Conservation (phyloP, 2,329 filamentous ascomycete genomes). For the Venturiaceae sp. region DNA sequence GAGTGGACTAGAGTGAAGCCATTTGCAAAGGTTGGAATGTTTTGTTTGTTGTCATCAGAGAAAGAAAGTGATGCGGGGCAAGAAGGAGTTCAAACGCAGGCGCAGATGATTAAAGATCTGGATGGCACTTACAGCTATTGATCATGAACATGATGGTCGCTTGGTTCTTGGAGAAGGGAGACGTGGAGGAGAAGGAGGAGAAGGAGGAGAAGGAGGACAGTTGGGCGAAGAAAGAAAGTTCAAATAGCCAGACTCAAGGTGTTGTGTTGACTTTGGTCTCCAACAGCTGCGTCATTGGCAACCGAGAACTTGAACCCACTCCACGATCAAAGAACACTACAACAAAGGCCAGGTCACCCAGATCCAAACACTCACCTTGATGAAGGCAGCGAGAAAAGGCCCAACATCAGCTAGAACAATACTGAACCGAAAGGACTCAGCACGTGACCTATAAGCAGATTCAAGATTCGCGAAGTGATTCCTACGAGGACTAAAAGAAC, state of each 20-base stretch:
- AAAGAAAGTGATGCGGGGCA: not conserved
- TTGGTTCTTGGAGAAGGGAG: not conserved
- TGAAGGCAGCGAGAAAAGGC: too few species aligned
- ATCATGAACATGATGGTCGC: slow-evolving; percentile 7
- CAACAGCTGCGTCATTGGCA: too few species aligned
- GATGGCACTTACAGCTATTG: slow-evolving; percentile 6
- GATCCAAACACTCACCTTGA: too few species aligned
- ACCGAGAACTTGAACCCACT: too few species aligned
- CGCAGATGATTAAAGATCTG: too few species aligned
- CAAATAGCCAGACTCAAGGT: not conserved
- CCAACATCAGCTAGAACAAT: too few species aligned
- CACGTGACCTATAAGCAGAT: too few species aligned
- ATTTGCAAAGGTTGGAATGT: not conserved
- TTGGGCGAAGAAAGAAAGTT: not conserved
- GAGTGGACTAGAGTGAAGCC: not conserved
- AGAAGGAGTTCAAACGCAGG: not conserved
- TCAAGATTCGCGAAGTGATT: too few species aligned
- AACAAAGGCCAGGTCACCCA: too few species aligned
- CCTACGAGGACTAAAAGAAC: too few species aligned
- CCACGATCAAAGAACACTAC: too few species aligned
- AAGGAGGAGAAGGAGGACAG: not conserved
- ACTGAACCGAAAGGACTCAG: too few species aligned
- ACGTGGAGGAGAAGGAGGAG: not conserved
- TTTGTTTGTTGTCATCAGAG: slow-evolving; percentile 5
- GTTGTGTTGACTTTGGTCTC: not conserved